Percentiles rank a stretch among this genome's conserved stretches.
phyloP scores from a whole-genome alignment of 768 basidiomycete genomes.

The Kwoniella sp. region DNA sequence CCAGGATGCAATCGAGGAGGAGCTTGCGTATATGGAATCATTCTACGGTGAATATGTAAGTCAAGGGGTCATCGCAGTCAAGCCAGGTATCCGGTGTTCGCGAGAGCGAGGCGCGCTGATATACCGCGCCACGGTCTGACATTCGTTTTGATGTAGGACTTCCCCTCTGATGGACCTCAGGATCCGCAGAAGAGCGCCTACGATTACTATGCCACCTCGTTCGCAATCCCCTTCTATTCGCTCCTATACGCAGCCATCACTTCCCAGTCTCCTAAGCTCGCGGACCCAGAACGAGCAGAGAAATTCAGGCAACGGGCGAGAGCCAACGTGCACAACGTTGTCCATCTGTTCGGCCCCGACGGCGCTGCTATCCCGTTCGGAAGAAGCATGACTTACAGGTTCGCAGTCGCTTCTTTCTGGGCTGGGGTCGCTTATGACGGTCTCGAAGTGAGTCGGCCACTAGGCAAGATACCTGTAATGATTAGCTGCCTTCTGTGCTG shows the following conservation, averaged over 20 bases:
- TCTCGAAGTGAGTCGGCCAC: no score
- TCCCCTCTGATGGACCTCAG: slow-evolving; percentile 33
- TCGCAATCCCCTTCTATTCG: slow-evolving; percentile 47
- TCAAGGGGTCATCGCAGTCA: no score
- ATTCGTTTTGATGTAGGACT: no score
- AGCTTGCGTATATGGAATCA: slow-evolving; percentile 32
- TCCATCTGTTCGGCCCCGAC: slow-evolving; percentile 36
- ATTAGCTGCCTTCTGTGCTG: background rate
- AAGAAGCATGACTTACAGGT: slow-evolving; percentile 73
- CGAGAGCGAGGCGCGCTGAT: no score
- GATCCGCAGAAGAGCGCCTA: slow-evolving; percentile 22
- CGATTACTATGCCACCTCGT: slow-evolving; percentile 46
- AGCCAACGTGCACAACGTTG: slow-evolving; percentile 34
- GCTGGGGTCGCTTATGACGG: slow-evolving; percentile 35
- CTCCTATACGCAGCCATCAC: slow-evolving; percentile 34
- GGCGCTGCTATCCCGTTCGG: slow-evolving; percentile 77
- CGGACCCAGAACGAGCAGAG: slow-evolving; percentile 67
- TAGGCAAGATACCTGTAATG: no score
- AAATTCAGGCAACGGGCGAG: slow-evolving; percentile 68
- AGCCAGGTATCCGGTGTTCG: no score
- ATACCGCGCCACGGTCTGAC: no score
- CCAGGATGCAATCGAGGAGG: slow-evolving; percentile 34
- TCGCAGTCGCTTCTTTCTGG: slow-evolving; percentile 62
- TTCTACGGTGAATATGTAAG: slow-evolving; percentile 39
- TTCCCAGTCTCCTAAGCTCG: slow-evolving; percentile 31